A percentile compares a stretch with the other conserved stretches of the same genome.
Conservation (phyloP, 2,329 filamentous ascomycete genomes). For the Phyllosticta paracitricarpa region DNA sequence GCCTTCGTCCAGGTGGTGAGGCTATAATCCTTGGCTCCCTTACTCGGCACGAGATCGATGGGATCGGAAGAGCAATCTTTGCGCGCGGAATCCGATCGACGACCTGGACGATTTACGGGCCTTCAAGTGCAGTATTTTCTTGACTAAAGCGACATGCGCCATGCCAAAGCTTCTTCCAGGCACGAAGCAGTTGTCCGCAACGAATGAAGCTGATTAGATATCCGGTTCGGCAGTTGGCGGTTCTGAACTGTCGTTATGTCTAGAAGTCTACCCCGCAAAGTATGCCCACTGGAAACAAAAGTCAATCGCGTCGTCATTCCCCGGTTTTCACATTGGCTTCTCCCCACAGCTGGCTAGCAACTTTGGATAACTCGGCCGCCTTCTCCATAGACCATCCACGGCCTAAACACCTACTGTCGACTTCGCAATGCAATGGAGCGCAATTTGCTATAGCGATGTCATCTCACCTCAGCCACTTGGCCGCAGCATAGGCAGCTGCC, state of each 20-base stretch:
- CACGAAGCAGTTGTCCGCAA: neutral
- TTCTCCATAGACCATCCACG: neutral
- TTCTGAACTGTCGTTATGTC: neutral
- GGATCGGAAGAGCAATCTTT: neutral
- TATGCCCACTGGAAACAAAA: neutral
- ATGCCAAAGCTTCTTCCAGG: neutral
- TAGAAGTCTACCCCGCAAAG: neutral
- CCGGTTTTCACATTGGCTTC: neutral
- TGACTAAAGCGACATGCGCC: neutral
- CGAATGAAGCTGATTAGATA: neutral
- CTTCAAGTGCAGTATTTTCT: neutral
- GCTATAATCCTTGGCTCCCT: neutral
- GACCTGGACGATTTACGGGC: neutral
- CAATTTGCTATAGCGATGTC: neutral
- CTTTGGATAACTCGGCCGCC: neutral
- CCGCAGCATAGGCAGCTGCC: neutral
- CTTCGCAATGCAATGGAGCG: neutral
- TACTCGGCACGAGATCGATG: neutral
- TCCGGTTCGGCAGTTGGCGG: neutral
- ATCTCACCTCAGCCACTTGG: neutral
- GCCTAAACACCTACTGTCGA: neutral
- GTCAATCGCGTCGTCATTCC: neutral
- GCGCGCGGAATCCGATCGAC: neutral
- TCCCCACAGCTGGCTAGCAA: neutral
- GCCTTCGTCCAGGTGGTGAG: neutral